Percentiles rank a stretch among this genome's conserved stretches.
These are phyloP conservation scores for Solanum habrochaites DNA, from an alignment of 257 asterid genomes.

Conservation along the genomic window DNA sequence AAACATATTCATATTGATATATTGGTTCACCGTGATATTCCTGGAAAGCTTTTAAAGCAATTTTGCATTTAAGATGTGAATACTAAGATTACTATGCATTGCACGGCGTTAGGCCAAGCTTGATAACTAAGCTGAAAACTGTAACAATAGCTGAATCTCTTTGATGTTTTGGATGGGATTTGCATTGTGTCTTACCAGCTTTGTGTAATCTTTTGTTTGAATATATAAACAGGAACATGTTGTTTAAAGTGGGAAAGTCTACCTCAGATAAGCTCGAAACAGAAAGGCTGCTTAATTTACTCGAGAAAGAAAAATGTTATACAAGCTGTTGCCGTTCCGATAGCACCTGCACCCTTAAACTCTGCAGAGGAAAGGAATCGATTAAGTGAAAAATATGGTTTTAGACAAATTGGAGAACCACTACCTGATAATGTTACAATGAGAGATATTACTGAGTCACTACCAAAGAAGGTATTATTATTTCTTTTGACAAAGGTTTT, in stretches of 20 bases:
- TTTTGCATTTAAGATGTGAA: background rate
- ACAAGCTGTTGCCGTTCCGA: slow-evolving; percentile 64
- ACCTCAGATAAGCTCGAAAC: slow-evolving; percentile 28
- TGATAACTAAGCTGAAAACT: background rate
- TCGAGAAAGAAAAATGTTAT: slow-evolving; percentile 27
- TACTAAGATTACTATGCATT: background rate
- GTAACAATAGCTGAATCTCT: background rate
- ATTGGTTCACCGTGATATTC: background rate
- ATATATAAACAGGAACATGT: slow-evolving; percentile 28
- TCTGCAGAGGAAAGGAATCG: slow-evolving; percentile 40
- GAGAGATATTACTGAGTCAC: slow-evolving; percentile 62
- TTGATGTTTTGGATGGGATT: background rate
- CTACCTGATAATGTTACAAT: slow-evolving; percentile 71
- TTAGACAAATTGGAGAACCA: slow-evolving; percentile 84
- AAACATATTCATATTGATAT: background rate
- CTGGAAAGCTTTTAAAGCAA: background rate
- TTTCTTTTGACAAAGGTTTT: background rate
- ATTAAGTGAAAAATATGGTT: slow-evolving; percentile 62
- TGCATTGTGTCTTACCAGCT: background rate
- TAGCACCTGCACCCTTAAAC: slow-evolving; percentile 49
- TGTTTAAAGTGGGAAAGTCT: slow-evolving; percentile 45
- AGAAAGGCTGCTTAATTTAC: slow-evolving; percentile 24
- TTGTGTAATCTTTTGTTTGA: background rate
- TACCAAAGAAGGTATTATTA: slow-evolving; percentile 67
- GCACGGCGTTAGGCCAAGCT: background rate